Evolutionary conservation across 345 rosid genomes (phyloP), one percentile per base, ranked within the genome.

Genomic region (Camelina neglecta): DNA sequence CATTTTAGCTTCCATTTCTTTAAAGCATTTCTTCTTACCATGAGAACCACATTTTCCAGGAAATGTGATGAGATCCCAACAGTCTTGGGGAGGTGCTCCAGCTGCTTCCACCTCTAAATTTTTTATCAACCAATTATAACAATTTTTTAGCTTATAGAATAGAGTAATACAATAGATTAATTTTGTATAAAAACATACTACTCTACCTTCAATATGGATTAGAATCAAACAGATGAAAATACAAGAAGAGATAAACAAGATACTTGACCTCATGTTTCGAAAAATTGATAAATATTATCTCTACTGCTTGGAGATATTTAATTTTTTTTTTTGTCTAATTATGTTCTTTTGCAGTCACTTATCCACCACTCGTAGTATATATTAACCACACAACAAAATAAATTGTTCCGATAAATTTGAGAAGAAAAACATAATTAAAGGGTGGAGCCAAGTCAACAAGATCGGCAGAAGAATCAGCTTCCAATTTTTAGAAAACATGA

Each of bases 181-280:
- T 35, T 7, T 35, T 35, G 38, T 35, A 26, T 1, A 33, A 35
- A 35, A 35, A 35, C 38, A 35, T 35, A 26, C 29, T 26, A 26
- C 4, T 26, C 4, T 35, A 71, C 75, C 58, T 71, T 60, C 13
- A 71, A 29, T 18, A 48, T 71, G 38, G 56, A 10, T 71, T 33
- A 15, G 16, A 60, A 49, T 71, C 29, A 60, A 60, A 60, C 20
- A 71, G 33, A 36, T 48, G 67, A 23, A 71, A 59, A 33, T n/a
- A 47, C 48, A 71, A 59, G 48, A 71, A 48, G 35, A 23, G 48
- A 48, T 61, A 36, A 72, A 48, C 68, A 61, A 50, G 11, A 10
- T 51, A n/a, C 50, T 38, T 36, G 60, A 49, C 67, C 59, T 24
- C 67, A 60, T 71, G 59, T 13, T 48, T 31, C 51, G 18, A 7